Percentiles rank a stretch among this genome's conserved stretches.
Evolutionary conservation across 208 protist species (phyloP).

Genomic region (Tetramitus jugosus): DNA sequence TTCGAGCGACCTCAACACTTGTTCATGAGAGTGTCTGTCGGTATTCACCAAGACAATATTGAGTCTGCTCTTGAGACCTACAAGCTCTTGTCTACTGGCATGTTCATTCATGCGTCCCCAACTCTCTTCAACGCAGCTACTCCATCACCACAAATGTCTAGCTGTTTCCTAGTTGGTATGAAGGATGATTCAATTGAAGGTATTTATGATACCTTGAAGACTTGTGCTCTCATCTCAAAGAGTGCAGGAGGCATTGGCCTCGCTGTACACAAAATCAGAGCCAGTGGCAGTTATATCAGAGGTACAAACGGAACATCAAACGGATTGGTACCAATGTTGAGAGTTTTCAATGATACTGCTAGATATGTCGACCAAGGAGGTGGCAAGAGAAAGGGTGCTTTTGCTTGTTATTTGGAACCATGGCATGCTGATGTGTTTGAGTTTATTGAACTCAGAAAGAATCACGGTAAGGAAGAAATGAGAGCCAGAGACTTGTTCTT

Average conservation of each 20-base stretch:
- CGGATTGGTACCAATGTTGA: constrained; percentile 96
- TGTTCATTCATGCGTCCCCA: constrained; percentile 95
- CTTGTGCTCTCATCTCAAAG: constrained; percentile 93
- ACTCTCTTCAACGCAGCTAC: constrained; percentile 98
- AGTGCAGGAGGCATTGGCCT: constrained; percentile 95
- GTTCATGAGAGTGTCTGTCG: constrained; percentile 94
- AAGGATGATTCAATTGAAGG: constrained; percentile 97
- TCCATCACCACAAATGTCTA: constrained; percentile 87
- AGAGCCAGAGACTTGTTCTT: constrained; percentile 97
- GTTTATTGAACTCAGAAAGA: constrained; percentile 94
- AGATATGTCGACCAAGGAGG: constrained; percentile 96
- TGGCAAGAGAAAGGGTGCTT: constrained; percentile 95
- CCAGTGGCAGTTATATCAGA: constrained; percentile 89
- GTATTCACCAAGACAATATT: constrained; percentile 88
- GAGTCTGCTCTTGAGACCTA: constrained; percentile 88
- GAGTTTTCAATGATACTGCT: constrained; percentile 98
- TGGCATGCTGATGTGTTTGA: constrained; percentile 98
- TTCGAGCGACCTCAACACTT: constrained; percentile 98
- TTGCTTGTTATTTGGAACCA: constrained; percentile 98
- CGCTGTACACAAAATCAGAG: constrained; percentile 90
- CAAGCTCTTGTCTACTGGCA: constrained; percentile 77
- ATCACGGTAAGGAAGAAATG: constrained; percentile 92
- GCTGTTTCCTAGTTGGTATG: constrained; percentile 95
- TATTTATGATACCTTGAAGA: constrained; percentile 98
- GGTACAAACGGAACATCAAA: constrained; percentile 94